Evolutionary conservation across 371 early-diverging fungal species (phyloP), one percentile per base, ranked within the genome.

Genomic region (Zopfochytrium polystomum): DNA sequence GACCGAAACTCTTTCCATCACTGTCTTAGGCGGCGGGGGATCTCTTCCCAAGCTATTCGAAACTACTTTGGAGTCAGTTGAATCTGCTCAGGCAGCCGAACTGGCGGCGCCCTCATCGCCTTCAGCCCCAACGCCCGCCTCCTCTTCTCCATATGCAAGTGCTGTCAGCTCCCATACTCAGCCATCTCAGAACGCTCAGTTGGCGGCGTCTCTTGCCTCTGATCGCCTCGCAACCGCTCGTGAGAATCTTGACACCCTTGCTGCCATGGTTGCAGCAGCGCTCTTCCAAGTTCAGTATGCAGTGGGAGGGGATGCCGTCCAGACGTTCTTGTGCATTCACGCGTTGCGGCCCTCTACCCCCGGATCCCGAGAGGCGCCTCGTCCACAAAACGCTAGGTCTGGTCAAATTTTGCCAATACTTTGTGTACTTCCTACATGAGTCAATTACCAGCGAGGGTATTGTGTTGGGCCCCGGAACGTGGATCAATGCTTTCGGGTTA

Each of bases 241-340:
- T 3, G 60, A 56, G 42, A 61, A 60, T 35, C 53, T 66, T 26
- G 67, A 66, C 45, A 61, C 67, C 26, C 62, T 66, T 35, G 67
- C 67, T 9, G 67, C 67, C 23, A 52, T 66, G 26, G 67, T 66
- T 3, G 60, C 67, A 15, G 35, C 51, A 25, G 34, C 67, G 22
- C 55, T 66, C 7, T 66, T 61, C 58, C 67, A 66, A n/a, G 44
- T 61, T n/a, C 62, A 60, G 29, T 60, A 56, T 48, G 25, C 52
- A 1, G 34, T 61, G n/a, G 60, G 57, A 3, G 54, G 52, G 34
- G 67, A 66, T 52, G 62, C 58, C 23, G 45, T 66, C 20, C 23
- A 55, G n/a, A 31, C 52, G 29, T 60, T 49, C 35, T 48, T 66
- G 20, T 35, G 52, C 2, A 13, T 44, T 11, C 52, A 49, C 32